Conservation (phyloP, 2,329 filamentous ascomycete genomes). For the Botryotinia globosa region DNA sequence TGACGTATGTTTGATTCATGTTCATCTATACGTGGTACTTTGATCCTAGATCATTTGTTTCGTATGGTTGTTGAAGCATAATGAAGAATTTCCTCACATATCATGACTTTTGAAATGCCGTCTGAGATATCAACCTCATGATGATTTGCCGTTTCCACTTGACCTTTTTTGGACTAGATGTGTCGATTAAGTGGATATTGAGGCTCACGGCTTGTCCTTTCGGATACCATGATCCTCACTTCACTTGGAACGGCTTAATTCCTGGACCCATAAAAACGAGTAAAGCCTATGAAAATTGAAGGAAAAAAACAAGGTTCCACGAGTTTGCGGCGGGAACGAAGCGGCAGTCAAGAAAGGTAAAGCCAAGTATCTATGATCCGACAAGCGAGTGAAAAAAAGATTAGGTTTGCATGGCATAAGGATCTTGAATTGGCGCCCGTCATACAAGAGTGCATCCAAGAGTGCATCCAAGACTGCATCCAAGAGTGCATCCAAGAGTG, state of each 20-base stretch:
- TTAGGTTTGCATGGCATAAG: neutral
- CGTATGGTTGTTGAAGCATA: neutral
- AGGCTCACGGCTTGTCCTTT: constrained; percentile 7
- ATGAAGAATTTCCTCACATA: neutral
- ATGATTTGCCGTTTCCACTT: neutral
- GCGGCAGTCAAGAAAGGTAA: constrained; percentile 7
- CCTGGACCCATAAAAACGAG: neutral
- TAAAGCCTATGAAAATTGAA: neutral
- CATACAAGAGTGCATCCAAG: neutral
- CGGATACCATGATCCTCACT: neutral
- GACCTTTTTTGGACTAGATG: neutral
- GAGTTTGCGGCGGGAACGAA: neutral
- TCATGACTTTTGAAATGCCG: constrained; percentile 1
- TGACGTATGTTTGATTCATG: neutral
- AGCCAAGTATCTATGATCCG: neutral
- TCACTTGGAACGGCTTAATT: neutral
- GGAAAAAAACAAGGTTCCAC: neutral
- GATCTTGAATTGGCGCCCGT: neutral
- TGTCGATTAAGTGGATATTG: constrained; percentile 6
- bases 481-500: neutral
- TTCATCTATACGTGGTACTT: neutral
- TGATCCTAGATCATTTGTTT: no score
- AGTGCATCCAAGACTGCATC: no score
- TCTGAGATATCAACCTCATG: neutral
- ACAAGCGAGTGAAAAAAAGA: constrained; percentile 2